Base-by-base conservation (phyloP, 352 stramenopile genomes). In the Blastocystis sp. region DNA sequence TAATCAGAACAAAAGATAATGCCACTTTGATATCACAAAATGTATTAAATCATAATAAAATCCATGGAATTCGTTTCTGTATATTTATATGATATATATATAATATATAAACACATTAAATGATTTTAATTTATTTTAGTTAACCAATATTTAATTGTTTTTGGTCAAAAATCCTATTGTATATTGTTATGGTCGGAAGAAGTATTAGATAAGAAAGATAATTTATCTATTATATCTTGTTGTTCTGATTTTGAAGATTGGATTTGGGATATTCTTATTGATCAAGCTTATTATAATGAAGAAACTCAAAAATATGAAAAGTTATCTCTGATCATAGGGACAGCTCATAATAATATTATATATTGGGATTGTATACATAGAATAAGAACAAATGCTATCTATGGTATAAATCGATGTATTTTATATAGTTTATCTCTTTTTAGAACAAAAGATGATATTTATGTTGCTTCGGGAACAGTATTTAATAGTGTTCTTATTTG, bases 41-140 rank as follows among this genome's bases (percentile, higher is more conserved):
- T 10, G 16, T 34, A 2, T n/a, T 62, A 4, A 31, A 34, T 10
- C 24, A 10, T 19, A 27, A 39, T 19, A 16, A 27, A 19, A 48
- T 62, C 31, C 52, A 62, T 19, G 52, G 52, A 7, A 62, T 62
- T 37, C 52, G 52, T 1, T 49, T 62, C 21, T 32, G 52, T 62
- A 34, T 10, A 37, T 3, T 2, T 23, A 5, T 52, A 13, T 10
- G 23, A 10, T 34, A n/a, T 43, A 32, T 34, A 23, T 16, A 4
- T 32, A 10, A 4, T 24, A 0, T 0, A 24, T 46, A n/a, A n/a
- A n/a, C n/a, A n/a, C n/a, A n/a, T n/a, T n/a, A n/a, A n/a, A n/a
- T n/a, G n/a, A n/a, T n/a, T n/a, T n/a, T n/a, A n/a, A n/a, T n/a
- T n/a, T n/a, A n/a, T n/a, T n/a, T n/a, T n/a, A 62, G 21, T n/a